Conservation (phyloP, 352 stramenopile genomes). For the Phytophthora sansomeana region DNA sequence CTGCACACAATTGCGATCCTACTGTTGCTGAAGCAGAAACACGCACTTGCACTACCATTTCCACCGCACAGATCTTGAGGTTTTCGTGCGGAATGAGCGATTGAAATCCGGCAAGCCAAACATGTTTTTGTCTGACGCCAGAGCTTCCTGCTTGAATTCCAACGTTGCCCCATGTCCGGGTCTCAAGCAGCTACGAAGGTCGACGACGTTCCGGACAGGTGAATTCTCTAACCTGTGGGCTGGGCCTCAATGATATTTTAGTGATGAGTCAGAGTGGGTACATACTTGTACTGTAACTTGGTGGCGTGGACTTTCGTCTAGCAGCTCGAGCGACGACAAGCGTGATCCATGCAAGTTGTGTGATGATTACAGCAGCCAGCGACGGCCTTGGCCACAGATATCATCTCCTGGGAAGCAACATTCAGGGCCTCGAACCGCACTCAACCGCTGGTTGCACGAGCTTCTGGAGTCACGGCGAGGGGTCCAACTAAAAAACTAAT, state of each 20-base stretch:
- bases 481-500: constrained; percentile 1
- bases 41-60: background rate
- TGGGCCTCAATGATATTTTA: too few relatives aligned
- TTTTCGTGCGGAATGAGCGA: constrained; percentile 2
- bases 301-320: too few relatives aligned
- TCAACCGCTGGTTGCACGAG: background rate
- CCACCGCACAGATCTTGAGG: constrained; percentile 16
- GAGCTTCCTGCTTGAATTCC: background rate
- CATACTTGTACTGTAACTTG: too few relatives aligned
- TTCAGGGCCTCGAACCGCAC: background rate
- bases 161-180: background rate
- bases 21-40: constrained; percentile 3
- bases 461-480: background rate
- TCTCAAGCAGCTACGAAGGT: background rate
- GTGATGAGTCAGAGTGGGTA: too few relatives aligned
- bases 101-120: background rate
- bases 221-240: too few relatives aligned
- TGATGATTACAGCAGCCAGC: background rate
- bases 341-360: background rate
- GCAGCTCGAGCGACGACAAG: background rate
- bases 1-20: constrained; percentile 1
- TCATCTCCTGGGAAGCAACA: background rate
- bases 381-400: background rate
- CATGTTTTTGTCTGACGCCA: constrained; percentile 9
- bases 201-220: too few relatives aligned